Percentiles rank a stretch among this genome's conserved stretches.
phyloP scores from a whole-genome alignment of 2,329 filamentous ascomycete species.

The Diaporthe citri region DNA sequence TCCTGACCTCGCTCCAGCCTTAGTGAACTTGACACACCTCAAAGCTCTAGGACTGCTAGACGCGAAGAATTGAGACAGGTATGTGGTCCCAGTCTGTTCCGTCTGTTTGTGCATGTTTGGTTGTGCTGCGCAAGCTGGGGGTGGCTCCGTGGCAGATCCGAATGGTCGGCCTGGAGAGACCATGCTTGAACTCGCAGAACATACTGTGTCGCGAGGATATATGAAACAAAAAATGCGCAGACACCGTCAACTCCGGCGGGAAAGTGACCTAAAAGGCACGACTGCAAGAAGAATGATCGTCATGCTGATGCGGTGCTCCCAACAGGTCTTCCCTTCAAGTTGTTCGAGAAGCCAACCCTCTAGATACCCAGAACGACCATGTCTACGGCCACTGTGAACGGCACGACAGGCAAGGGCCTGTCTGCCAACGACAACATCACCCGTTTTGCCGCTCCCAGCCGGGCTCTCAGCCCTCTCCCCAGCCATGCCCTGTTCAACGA shows the following conservation, averaged over 20 bases:
- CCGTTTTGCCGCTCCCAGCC: conserved; percentile 93
- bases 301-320: not conserved
- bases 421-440: conserved; percentile 99
- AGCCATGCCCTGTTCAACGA: conserved; percentile 96
- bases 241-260: not conserved
- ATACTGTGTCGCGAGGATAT: not conserved
- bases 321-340: conserved; percentile 22
- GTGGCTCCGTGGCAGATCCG: not conserved
- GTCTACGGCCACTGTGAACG: conserved; percentile 64
- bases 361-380: conserved; percentile 56
- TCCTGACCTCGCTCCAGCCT: conserved; percentile 32
- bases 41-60: conserved; percentile 35
- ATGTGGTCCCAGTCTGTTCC: conserved; percentile 2
- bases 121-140: conserved; percentile 14
- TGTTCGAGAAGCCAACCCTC: conserved; percentile 38
- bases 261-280: not conserved
- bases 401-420: conserved; percentile 61
- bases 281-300: not conserved
- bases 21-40: conserved; percentile 33
- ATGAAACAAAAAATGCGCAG: not conserved
- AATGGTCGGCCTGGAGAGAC: not conserved
- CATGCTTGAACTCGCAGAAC: not conserved
- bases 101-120: not conserved
- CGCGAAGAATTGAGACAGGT: conserved; percentile 37
- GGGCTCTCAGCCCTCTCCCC: conserved; percentile 89